Conservation (phyloP, 805 yeast genomes). For the Saccharomycopsis capsularis region DNA sequence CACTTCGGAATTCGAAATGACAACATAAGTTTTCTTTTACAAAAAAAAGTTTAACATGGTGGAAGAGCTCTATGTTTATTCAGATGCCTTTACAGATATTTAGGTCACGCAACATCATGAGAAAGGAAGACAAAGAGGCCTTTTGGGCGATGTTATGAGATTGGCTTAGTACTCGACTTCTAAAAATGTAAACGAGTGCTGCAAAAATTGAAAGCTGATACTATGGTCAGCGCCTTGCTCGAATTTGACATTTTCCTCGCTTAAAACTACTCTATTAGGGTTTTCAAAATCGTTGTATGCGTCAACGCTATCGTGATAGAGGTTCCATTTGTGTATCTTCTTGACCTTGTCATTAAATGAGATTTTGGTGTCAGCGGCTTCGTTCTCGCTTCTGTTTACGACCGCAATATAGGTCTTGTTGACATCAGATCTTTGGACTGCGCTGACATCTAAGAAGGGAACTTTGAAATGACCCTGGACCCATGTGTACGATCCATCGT, state of each 20-base stretch:
- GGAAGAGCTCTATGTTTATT: too few relatives aligned
- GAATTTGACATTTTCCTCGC: conserved; percentile 21
- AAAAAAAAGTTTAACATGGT: too few relatives aligned
- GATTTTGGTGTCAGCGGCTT: conserved; percentile 25
- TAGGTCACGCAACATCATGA: too few relatives aligned
- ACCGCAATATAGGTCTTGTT: conserved; percentile 27
- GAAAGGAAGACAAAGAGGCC: too few relatives aligned
- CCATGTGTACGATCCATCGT: conserved; percentile 24
- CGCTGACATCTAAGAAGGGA: conserved; percentile 28
- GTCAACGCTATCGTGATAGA: conserved; percentile 28
- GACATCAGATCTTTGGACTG: conserved; percentile 24
- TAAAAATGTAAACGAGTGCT: conserved; percentile 6
- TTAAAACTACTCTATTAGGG: conserved; percentile 24
- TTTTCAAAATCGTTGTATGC: conserved; percentile 28
- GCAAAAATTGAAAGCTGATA: not conserved
- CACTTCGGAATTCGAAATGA: too few relatives aligned
- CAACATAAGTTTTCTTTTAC: too few relatives aligned
- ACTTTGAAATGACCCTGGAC: conserved; percentile 23
- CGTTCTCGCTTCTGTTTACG: conserved; percentile 27
- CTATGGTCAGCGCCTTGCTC: not conserved
- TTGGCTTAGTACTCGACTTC: conserved; percentile 1
- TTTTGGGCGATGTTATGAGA: too few relatives aligned
- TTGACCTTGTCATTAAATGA: conserved; percentile 21
- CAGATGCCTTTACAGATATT: too few relatives aligned
- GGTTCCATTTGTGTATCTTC: conserved; percentile 23